Conservation (phyloP, 2,329 filamentous ascomycete species). For the Dactylella cylindrospora region DNA sequence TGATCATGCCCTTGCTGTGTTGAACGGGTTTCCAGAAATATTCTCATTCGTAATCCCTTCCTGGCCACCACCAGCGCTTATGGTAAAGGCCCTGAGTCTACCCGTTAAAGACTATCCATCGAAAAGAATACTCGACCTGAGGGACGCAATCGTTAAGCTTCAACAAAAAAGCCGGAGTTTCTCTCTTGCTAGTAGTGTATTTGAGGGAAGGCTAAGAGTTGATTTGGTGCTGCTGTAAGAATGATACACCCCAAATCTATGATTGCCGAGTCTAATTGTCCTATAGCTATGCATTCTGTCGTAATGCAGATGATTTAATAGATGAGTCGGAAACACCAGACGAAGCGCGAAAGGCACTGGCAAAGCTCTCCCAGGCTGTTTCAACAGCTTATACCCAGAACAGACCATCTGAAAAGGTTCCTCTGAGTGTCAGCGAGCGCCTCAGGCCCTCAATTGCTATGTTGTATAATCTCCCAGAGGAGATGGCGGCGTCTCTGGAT, state of each 20-base stretch:
- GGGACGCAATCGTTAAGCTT: constrained; percentile 62
- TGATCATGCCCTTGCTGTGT: constrained; percentile 67
- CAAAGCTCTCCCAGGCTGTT: constrained; percentile 16
- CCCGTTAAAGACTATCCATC: constrained; percentile 16
- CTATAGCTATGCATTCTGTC: constrained; percentile 69
- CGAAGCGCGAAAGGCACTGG: constrained; percentile 55
- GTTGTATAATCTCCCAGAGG: constrained; percentile 48
- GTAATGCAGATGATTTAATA: constrained; percentile 71
- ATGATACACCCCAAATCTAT: background rate
- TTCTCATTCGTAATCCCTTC: constrained; percentile 58
- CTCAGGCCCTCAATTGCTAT: constrained; percentile 7
- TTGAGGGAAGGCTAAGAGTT: constrained; percentile 67
- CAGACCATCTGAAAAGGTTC: background rate
- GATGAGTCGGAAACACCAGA: constrained; percentile 62
- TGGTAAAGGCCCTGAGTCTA: constrained; percentile 58
- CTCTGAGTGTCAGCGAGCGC: background rate
- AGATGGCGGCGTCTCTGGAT: constrained; percentile 51
- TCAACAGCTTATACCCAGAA: constrained; percentile 5
- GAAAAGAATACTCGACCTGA: constrained; percentile 16
- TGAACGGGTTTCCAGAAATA: constrained; percentile 63
- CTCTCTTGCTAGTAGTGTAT: constrained; percentile 70
- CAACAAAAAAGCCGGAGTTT: constrained; percentile 70
- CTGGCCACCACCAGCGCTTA: constrained; percentile 56
- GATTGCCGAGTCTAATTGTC: constrained; percentile 24
- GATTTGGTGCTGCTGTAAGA: constrained; percentile 66